Evolutionary conservation across 2,329 filamentous ascomycete genomes (phyloP).

Genomic region (Cercospora janseana): DNA sequence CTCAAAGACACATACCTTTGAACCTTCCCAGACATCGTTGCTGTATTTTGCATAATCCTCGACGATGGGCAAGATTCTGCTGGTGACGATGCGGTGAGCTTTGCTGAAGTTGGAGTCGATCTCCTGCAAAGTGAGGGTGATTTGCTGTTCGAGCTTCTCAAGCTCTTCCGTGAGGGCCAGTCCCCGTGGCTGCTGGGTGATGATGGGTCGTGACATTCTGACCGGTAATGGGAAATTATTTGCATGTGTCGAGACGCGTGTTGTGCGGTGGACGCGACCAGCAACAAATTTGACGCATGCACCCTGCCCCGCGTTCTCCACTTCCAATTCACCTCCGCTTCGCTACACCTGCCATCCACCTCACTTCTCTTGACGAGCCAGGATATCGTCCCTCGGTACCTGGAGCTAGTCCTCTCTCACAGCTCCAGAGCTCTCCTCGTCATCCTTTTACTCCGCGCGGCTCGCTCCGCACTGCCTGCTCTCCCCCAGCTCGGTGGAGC

Average conservation of each 20-base stretch:
- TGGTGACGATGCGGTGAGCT: conserved; percentile 92
- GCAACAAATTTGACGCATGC: too few relatives aligned
- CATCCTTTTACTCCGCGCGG: background rate
- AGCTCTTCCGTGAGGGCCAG: conserved; percentile 90
- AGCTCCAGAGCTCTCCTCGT: conserved; percentile 7
- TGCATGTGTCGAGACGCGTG: background rate
- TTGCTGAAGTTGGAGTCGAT: conserved; percentile 98
- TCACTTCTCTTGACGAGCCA: background rate
- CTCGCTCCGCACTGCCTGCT: background rate
- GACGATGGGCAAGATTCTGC: conserved; percentile 86
- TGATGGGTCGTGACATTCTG: conserved; percentile 29
- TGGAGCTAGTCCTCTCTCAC: conserved; percentile 7
- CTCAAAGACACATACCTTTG: conserved; percentile 63
- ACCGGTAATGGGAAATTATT: background rate
- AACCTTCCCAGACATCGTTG: conserved; percentile 91
- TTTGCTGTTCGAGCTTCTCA: conserved; percentile 92
- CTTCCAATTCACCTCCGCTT: background rate
- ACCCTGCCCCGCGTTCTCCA: too few relatives aligned
- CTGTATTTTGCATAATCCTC: conserved; percentile 96
- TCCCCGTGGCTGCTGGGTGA: conserved; percentile 50
- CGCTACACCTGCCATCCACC: background rate
- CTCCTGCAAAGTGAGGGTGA: conserved; percentile 94
- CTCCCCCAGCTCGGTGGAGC: conserved; percentile 14
- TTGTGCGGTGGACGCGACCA: conserved; percentile 1
- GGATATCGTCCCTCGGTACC: conserved; percentile 1